Conservation (phyloP, 225 moss, liverwort and hornwort species). For the Neckera pumila region DNA sequence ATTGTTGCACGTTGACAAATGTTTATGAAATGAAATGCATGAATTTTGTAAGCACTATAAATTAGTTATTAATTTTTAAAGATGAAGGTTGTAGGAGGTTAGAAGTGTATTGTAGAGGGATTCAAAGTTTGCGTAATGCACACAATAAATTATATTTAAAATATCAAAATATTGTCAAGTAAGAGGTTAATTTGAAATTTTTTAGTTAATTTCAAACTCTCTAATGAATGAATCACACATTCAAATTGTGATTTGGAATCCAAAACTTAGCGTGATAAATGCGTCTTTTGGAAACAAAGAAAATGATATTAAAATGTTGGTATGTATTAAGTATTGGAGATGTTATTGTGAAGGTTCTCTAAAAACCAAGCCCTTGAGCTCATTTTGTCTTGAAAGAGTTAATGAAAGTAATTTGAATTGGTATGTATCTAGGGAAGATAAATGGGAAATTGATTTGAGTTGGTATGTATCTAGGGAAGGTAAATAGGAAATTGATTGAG, state of each 20-base stretch:
- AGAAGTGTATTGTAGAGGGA: neutral
- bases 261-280: neutral
- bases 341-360: neutral
- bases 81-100: no score
- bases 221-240: neutral
- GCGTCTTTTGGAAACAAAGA: rapidly evolving
- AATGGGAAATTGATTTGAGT: neutral
- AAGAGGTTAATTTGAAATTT: neutral
- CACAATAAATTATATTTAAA: neutral
- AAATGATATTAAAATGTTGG: neutral
- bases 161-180: neutral
- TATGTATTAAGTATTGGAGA: neutral
- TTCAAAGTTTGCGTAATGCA: neutral
- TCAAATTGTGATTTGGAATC: neutral
- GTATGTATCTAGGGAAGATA: no score
- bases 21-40: neutral
- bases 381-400: no score
- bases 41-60: neutral
- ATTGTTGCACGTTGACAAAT: neutral
- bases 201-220: neutral
- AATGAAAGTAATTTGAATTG: no score
- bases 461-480: neutral
- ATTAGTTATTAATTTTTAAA: neutral
- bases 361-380: neutral
- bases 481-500: neutral